Evolutionary conservation across 768 basidiomycete genomes (phyloP).

Genomic region (Serendipita sp.): DNA sequence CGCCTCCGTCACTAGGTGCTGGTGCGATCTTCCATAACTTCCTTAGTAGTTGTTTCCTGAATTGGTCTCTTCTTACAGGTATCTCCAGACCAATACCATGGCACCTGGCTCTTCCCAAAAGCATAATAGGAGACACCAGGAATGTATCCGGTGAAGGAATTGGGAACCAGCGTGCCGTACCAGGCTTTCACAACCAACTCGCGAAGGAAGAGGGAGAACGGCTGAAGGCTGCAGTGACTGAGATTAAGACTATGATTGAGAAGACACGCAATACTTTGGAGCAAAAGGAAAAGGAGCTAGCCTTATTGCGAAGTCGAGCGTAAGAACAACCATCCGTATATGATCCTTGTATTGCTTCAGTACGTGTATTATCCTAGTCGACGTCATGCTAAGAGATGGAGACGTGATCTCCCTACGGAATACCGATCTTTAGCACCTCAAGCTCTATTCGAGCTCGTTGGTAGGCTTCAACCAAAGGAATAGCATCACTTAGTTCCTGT

Average conservation of each 20-base stretch:
- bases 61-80: not conserved
- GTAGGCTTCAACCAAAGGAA: not conserved
- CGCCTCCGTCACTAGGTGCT: slow-evolving; percentile 41
- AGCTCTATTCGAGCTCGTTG: not conserved
- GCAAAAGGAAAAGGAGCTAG: slow-evolving; percentile 72
- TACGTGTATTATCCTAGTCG: no score
- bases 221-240: slow-evolving; percentile 58
- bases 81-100: not conserved
- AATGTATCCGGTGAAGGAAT: slow-evolving; percentile 13
- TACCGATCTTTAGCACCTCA: not conserved
- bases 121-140: slow-evolving; percentile 40
- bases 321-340: not conserved
- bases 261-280: slow-evolving; percentile 48
- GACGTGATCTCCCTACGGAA: no score
- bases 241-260: slow-evolving; percentile 61
- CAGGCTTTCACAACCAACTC: slow-evolving; percentile 77
- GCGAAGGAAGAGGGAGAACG: slow-evolving; percentile 73
- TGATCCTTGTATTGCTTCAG: not conserved
- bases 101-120: slow-evolving; percentile 43
- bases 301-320: not conserved
- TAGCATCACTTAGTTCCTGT: not conserved
- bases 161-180: slow-evolving; percentile 21
- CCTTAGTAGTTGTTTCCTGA: not conserved
- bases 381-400: no score
- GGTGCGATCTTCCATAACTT: slow-evolving; percentile 43